Base-by-base conservation (phyloP, 345 rosid species). In the Durio zibethinus region DNA sequence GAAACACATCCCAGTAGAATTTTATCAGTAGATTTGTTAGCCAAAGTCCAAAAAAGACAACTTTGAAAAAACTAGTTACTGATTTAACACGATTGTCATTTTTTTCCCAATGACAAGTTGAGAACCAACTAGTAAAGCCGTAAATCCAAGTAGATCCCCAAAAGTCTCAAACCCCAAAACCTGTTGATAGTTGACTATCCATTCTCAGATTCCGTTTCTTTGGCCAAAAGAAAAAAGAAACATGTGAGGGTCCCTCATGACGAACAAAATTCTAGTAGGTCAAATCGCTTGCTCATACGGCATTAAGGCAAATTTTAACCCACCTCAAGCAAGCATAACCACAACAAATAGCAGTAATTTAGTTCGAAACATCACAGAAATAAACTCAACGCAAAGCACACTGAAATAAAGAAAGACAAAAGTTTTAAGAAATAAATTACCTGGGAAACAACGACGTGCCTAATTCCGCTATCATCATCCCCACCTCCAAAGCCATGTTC, bases 401-500 rank as follows among this genome's bases (percentile, higher is more conserved):
- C 3, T 21, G n/a, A n/a, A n/a, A n/a, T n/a, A n/a, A n/a, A 33
- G 56, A 21, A 2, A 75, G 48, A 1, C 14, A 10, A 43, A 15
- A 31, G 4, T 7, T n/a, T 9, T 21, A 23, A 20, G 4, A 38
- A 42, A 29, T 29, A 31, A 18, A 67, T 71, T 66, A 94, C 98
- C 97, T 93, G 98, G 38, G 98, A 94, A 78, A 94, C 97, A 48
- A 93, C 97, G 42, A 93, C 95, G 84, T 94, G 98, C 54, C 97
- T 84, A 12, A 78, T 62, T 54, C 94, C 90, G 75, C 86, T 83
- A 47, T 88, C 90, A 77, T 76, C 88, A 9, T 89, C 88, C 21
- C 83, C 93, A 36, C 20, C 79, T 21, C 82, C 87, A 5, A 81
- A 82, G n/a, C 83, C 87, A 36, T 81, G 86, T 1, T 77, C 75